Evolutionary conservation across 192 early-diverging fungal genomes (phyloP).

Genomic region (Coemansia aciculifera): DNA sequence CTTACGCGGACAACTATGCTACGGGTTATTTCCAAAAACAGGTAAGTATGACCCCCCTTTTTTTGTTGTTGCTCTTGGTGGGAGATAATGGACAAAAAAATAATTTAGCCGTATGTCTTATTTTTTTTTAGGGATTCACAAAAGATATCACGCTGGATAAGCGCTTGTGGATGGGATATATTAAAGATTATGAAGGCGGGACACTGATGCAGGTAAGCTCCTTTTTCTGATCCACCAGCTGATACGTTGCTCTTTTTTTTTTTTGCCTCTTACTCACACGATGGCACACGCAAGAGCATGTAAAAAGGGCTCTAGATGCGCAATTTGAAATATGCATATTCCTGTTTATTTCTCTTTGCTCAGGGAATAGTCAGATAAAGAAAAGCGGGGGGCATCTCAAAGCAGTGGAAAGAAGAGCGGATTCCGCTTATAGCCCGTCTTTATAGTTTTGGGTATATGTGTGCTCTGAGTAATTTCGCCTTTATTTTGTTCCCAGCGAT

Average conservation of each 20-base stretch:
- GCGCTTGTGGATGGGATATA: constrained; percentile 94
- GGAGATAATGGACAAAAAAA: not conserved
- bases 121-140: constrained; percentile 76
- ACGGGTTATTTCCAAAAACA: constrained; percentile 99
- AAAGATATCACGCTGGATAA: constrained; percentile 95
- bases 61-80: not conserved
- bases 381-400: not conserved
- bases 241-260: not conserved
- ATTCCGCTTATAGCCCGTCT: not conserved
- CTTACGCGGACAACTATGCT: constrained; percentile 99
- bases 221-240: not conserved
- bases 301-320: not conserved
- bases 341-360: not conserved
- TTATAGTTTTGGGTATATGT: not conserved
- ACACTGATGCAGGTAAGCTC: constrained; percentile 81
- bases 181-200: constrained; percentile 99
- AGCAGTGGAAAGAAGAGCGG: not conserved
- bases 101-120: not conserved
- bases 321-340: not conserved
- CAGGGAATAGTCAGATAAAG: not conserved
- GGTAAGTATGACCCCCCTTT: constrained; percentile 23
- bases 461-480: not conserved
- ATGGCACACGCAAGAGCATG: not conserved
- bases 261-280: not conserved
- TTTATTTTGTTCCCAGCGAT: not conserved